Base-by-base conservation (phyloP, 495 filamentous ascomycete species). In the Endocarpon pusillum region DNA sequence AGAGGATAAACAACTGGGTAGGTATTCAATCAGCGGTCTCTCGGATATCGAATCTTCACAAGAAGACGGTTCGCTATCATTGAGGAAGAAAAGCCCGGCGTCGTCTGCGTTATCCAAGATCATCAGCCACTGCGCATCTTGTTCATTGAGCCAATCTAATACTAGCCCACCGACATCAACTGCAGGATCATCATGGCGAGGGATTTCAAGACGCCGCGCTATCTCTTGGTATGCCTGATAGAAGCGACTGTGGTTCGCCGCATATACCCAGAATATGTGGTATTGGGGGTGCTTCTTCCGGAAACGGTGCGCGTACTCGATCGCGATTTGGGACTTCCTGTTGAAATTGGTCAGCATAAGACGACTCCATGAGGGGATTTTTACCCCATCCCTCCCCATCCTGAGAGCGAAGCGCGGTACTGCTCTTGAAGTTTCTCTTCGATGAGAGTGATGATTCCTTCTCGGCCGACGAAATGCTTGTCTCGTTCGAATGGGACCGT, bases 191-290 rank as follows among this genome's bases (percentile, higher is more conserved):
- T 46, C 35, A 20, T 36, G 30, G 21, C 41, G 35, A 6, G 44
- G 42, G 7, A 61, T 32, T 3, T 51, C 32, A 15, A 48, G 40
- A 21, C 41, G 37, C 32, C 42, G 9, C 6, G 62, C 63, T 33
- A 67, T 64, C 0, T 48, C 38, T 34, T 47, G 58, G 36, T 60
- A 69, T 9, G 46, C 48, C 36, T 62, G 48, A 16, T 61, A 51
- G 34, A 68, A 64, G n/a, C n/a, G n/a, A n/a, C n/a, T n/a, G n/a
- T 14, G 23, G 28, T 31, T 17, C 4, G 28, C 28, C 7, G 28
- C 28, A 17, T 31, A 31, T n/a, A 31, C 19, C 28, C 28, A 31
- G 28, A 31, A 31, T 6, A 31, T 31, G 12, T 7, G 4, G 7
- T 7, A 5, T 31, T 5, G 12, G 4, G 28, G 23, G 12, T 25